Base-by-base conservation (phyloP, 2,329 filamentous ascomycete genomes). In the Colletotrichum truncatum region DNA sequence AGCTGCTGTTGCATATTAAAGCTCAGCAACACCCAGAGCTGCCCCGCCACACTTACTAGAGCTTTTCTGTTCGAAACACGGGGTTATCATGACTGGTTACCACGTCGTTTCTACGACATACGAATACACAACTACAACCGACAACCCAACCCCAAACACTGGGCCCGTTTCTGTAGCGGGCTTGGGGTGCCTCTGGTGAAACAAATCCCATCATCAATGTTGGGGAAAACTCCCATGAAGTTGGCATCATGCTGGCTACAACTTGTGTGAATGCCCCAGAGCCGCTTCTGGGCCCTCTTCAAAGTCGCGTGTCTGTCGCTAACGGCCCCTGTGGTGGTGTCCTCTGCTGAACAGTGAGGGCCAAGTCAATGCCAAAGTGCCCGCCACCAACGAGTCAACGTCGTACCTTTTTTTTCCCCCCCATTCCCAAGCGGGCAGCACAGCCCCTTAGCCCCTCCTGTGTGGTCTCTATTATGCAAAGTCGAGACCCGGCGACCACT, bases 381-480 rank as follows among this genome's bases (percentile, higher is more conserved):
- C 57, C 25, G 43, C 58, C 57, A 65, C 49, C 41, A 65, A 49
- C 49, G 62, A 65, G 62, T 65, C 56, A 62, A 62, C 49, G 34
- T 21, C 28, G 57, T 39, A 28, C 49, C 34, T 48, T 65, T 55
- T 23, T 61, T n/a, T n/a, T n/a, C n/a, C n/a, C n/a, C n/a, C n/a
- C n/a, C n/a, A n/a, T n/a, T n/a, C n/a, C n/a, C n/a, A n/a, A n/a
- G 62, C 38, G 62, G 57, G 41, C 41, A 64, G 60, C 64, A 66
- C 59, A 66, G 64, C 64, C 64, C 60, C 59, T 64, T 59, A 58
- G 59, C 62, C 57, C 62, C 62, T 55, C 62, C 26, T 26, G 48
- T 26, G 46, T 58, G 58, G 59, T 38, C 34, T 51, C 16, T 34
- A n/a, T 66, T 30, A 66, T 66, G 63, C 51, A 64, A 36, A 34